These are phyloP conservation scores for Sordaria brevicollis DNA, from an alignment of 495 filamentous ascomycete genomes.

Conservation along the genomic window DNA sequence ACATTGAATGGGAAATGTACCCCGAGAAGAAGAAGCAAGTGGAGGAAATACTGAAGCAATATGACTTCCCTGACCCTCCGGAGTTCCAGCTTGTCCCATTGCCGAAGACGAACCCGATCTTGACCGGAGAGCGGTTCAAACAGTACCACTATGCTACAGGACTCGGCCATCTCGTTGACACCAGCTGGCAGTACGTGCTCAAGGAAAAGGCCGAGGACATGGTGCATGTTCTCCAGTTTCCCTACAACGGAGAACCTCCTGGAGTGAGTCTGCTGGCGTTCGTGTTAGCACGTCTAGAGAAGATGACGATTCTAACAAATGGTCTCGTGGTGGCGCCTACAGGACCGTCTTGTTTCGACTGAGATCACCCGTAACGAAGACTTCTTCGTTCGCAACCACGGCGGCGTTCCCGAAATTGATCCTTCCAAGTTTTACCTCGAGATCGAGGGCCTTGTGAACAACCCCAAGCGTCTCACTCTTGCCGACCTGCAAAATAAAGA, in stretches of 20 bases:
- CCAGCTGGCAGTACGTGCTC: conserved; percentile 48
- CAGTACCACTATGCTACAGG: conserved; percentile 53
- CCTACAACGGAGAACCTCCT: conserved; percentile 59
- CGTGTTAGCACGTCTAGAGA: not conserved
- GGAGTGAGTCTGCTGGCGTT: conserved; percentile 6
- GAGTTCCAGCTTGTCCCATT: conserved; percentile 52
- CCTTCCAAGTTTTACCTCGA: conserved; percentile 38
- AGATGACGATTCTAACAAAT: not conserved
- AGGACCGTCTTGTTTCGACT: conserved; percentile 17
- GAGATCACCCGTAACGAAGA: conserved; percentile 48
- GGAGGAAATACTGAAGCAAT: conserved; percentile 42
- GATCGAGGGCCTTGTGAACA: conserved; percentile 47
- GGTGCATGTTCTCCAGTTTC: conserved; percentile 59
- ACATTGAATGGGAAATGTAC: conserved; percentile 61
- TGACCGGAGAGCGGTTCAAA: conserved; percentile 53
- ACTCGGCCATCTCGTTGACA: conserved; percentile 36
- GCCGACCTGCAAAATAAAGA: conserved; percentile 46
- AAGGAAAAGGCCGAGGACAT: conserved; percentile 55
- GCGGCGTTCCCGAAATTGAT: conserved; percentile 51
- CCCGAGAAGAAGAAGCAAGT: conserved; percentile 53
- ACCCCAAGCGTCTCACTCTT: conserved; percentile 42
- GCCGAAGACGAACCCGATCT: conserved; percentile 51
- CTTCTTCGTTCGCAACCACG: conserved; percentile 60
- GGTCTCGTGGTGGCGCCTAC: not conserved
- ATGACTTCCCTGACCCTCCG: conserved; percentile 45